Base-by-base conservation (phyloP, 2,329 filamentous ascomycete genomes). In the Chrysosporium keratinophilum region DNA sequence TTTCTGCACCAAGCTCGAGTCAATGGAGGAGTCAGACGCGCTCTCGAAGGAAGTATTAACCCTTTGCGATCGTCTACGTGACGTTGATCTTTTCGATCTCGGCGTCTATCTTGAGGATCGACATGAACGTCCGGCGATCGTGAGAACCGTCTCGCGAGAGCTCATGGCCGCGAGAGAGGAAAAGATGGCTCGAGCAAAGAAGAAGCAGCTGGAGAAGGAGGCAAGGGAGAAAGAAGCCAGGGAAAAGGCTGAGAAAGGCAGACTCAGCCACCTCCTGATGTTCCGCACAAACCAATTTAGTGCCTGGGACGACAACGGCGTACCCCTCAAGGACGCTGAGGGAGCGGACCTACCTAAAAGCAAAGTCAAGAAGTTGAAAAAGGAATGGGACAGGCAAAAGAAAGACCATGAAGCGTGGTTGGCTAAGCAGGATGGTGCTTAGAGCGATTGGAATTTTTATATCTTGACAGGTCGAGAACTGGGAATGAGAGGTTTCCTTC, bases 361-460 rank as follows among this genome's bases (percentile, higher is more conserved):
- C 56, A 80, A 82, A 64, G 65, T 73, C 49, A 96, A 96, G 78
- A 90, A 88, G 74, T 69, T 95, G 61, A 83, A 77, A 71, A 96
- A 96, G 76, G 84, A 88, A 54, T 95, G 87, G 87, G 86, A 94
- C 62, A 83, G 78, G 66, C 91, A 96, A 74, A 93, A 89, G 77
- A 94, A 91, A 77, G 68, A 80, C 55, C 84, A 90, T 67, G 84
- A 90, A 58, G 81, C 83, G 58, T 85, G 73, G 67, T 54, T 69
- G 41, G 50, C 40, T 15, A 52, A 39, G 15, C 50, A 52, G 15
- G 37, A 37, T 17, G n/a, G 19, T 7, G 23, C 34, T 28, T 52
- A 45, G 41, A 45, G 19, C 7, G 37, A 20, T 20, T 15, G 2
- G 19, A 23, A 7, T 1, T 31, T 41, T 31, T 15, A 11, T 28